Percentiles rank a stretch among this genome's conserved stretches.
phyloP scores from a whole-genome alignment of 192 early-diverging fungal genomes.

The Chytriomyces confervae region DNA sequence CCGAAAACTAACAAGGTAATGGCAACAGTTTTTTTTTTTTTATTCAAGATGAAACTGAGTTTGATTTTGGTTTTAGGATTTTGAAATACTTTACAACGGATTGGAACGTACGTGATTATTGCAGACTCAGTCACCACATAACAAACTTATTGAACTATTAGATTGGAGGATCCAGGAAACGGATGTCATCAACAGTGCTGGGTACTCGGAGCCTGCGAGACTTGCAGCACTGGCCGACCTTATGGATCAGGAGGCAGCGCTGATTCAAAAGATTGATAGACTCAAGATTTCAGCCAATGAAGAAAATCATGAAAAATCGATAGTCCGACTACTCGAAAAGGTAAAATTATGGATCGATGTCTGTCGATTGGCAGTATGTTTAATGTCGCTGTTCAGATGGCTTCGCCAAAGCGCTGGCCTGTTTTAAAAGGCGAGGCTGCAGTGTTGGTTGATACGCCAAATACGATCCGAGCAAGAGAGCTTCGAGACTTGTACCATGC shows the following conservation, averaged over 20 bases:
- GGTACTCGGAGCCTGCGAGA: slow-evolving; percentile 57
- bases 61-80: slow-evolving; percentile 40
- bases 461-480: slow-evolving; percentile 64
- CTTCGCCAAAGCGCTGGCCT: slow-evolving; percentile 48
- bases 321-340: slow-evolving; percentile 53
- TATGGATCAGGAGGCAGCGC: slow-evolving; percentile 62
- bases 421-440: slow-evolving; percentile 10
- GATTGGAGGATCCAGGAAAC: slow-evolving; percentile 65
- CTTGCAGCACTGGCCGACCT: slow-evolving; percentile 62
- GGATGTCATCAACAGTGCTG: slow-evolving; percentile 53
- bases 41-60: neutral
- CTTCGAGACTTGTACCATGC: slow-evolving; percentile 66
- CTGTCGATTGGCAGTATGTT: neutral
- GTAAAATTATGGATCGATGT: slow-evolving; percentile 26
- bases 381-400: slow-evolving; percentile 32
- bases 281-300: slow-evolving; percentile 60
- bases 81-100: slow-evolving; percentile 65
- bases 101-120: slow-evolving; percentile 55
- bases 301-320: slow-evolving; percentile 55
- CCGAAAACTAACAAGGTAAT: slow-evolving; percentile 51
- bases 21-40: neutral
- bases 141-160: slow-evolving; percentile 15
- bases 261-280: slow-evolving; percentile 66
- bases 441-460: slow-evolving; percentile 60
- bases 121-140: neutral